Conservation (phyloP, 2,329 filamentous ascomycete species). For the Cercospora sojina region DNA sequence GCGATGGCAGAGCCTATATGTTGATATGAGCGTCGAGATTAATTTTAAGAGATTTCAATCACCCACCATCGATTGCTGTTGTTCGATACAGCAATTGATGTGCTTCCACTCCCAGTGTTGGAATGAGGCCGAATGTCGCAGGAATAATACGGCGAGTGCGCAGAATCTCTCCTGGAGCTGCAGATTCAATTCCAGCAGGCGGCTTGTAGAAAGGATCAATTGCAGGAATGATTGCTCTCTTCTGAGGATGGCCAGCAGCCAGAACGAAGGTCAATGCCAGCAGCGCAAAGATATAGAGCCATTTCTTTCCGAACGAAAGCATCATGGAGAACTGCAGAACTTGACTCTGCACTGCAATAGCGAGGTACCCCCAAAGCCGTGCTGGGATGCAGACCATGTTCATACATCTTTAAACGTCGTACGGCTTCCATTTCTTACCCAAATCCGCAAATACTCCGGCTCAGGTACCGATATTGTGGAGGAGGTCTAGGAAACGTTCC, state of each 20-base stretch:
- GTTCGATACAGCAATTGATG: constrained; percentile 34
- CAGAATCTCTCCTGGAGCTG: constrained; percentile 31
- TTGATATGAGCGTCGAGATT: not conserved
- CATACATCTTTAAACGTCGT: not conserved
- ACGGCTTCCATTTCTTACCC: not conserved
- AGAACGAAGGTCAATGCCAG: not conserved
- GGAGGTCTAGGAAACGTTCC: not conserved
- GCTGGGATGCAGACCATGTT: not conserved
- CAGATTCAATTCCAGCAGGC: constrained; percentile 27
- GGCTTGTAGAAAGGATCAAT: constrained; percentile 35
- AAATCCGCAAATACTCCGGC: not conserved
- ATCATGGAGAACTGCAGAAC: not conserved
- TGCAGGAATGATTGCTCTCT: constrained; percentile 18
- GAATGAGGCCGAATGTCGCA: constrained; percentile 30
- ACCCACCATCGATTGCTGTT: constrained; percentile 25
- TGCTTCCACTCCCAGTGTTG: constrained; percentile 22
- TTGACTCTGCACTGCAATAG: not conserved
- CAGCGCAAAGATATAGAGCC: not conserved
- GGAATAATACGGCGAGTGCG: constrained; percentile 25
- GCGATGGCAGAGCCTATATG: constrained; percentile 28
- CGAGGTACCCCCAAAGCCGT: not conserved
- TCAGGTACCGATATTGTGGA: not conserved
- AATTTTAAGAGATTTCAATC: not conserved
- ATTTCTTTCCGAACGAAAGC: not conserved
- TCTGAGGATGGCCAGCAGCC: not conserved